Evolutionary conservation across 805 yeast genomes (phyloP).

Genomic region (Alloascoidea africana): DNA sequence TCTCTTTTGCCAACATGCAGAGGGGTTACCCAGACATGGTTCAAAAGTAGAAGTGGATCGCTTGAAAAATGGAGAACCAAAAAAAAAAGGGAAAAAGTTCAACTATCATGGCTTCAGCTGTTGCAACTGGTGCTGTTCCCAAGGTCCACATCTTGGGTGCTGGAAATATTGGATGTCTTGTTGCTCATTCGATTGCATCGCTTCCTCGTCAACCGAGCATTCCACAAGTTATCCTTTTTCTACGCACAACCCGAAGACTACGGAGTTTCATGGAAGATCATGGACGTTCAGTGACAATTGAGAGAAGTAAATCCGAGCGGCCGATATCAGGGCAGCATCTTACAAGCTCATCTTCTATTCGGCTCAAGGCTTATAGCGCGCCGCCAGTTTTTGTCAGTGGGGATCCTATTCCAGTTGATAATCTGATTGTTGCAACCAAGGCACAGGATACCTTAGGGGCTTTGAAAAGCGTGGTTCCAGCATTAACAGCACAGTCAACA

Average conservation of each 20-base stretch:
- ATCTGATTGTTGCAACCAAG: conserved; percentile 66
- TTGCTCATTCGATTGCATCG: conserved; percentile 31
- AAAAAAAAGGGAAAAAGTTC: no score
- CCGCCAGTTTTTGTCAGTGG: conserved; percentile 15
- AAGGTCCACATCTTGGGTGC: conserved; percentile 28
- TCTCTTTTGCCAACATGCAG: no score
- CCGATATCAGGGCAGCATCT: not conserved
- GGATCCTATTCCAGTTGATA: conserved; percentile 22
- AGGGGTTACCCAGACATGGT: no score
- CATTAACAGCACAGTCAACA: conserved; percentile 33
- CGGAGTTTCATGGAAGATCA: conserved; percentile 21
- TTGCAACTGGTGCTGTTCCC: no score
- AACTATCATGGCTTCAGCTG: no score
- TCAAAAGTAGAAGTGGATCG: no score
- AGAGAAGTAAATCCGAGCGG: conserved; percentile 8
- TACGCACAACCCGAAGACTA: conserved; percentile 26
- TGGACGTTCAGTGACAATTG: conserved; percentile 23
- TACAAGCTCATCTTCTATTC: conserved; percentile 6
- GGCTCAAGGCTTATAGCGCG: conserved; percentile 18
- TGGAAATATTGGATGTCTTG: conserved; percentile 35
- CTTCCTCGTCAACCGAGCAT: conserved; percentile 20
- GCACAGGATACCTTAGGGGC: conserved; percentile 62
- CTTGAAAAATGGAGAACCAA: no score
- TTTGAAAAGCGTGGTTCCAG: conserved; percentile 32
- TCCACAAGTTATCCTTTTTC: conserved; percentile 25